A percentile compares a stretch with the other conserved stretches of the same genome.
Evolutionary conservation across 768 basidiomycete species (phyloP).

Genomic region (Cystofilobasidium capitatum): DNA sequence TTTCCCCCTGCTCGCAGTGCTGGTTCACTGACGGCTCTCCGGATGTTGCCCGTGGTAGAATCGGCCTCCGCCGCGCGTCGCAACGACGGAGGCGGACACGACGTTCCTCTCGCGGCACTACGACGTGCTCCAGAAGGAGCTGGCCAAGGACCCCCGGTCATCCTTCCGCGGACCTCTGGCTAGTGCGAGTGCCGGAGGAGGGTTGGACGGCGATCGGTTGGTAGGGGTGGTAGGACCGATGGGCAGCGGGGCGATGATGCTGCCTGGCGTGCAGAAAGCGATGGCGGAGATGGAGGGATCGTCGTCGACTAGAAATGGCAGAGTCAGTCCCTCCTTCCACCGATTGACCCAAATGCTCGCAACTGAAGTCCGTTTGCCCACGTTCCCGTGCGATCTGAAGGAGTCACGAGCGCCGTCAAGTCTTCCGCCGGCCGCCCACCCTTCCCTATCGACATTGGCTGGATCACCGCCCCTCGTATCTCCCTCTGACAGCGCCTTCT

Average conservation of each 20-base stretch:
- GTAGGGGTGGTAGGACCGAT: conserved; percentile 83
- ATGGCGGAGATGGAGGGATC: conserved; percentile 73
- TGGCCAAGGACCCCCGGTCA: conserved; percentile 77
- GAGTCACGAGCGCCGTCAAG: background rate
- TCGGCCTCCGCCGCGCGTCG: conserved; percentile 61
- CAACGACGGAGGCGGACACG: conserved; percentile 77
- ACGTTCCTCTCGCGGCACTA: conserved; percentile 82
- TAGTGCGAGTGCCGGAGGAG: conserved; percentile 31
- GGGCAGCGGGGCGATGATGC: conserved; percentile 69
- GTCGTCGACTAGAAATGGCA: background rate
- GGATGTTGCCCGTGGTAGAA: conserved; percentile 43
- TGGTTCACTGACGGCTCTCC: no score
- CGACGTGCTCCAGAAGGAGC: conserved; percentile 81
- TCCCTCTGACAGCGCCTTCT: background rate
- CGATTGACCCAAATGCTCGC: background rate
- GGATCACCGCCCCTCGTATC: background rate
- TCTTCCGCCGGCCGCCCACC: background rate
- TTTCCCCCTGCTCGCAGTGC: conserved; percentile 8
- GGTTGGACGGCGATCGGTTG: conserved; percentile 11
- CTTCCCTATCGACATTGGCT: background rate
- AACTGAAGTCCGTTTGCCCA: background rate
- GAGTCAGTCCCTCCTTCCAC: background rate
- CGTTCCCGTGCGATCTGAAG: background rate
- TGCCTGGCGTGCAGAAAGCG: conserved; percentile 80
- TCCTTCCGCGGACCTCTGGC: conserved; percentile 59